phyloP scores from a whole-genome alignment of 768 basidiomycete species.

The Podaxis sp. region DNA sequence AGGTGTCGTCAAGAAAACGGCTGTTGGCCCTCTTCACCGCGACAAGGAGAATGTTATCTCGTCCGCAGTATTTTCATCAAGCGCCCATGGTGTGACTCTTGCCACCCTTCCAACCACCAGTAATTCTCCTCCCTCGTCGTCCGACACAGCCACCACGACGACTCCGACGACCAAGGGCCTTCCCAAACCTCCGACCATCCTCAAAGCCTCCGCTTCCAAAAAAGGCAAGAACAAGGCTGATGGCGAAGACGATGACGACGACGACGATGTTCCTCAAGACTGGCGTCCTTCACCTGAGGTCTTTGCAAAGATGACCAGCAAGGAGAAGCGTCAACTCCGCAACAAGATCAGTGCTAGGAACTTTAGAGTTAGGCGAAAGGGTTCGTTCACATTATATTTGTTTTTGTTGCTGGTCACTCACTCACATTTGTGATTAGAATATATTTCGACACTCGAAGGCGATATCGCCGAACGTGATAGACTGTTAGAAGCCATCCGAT shows the following conservation, averaged over 20 bases:
- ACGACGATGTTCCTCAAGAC: constrained; percentile 63
- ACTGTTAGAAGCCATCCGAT: constrained; percentile 81
- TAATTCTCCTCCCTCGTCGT: neutral
- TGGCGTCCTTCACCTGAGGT: constrained; percentile 90
- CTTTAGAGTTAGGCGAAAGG: constrained; percentile 93
- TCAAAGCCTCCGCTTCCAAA: constrained; percentile 14
- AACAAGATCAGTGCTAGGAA: constrained; percentile 98
- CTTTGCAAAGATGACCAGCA: constrained; percentile 91
- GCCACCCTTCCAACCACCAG: neutral
- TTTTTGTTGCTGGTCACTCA: constrained; percentile 7
- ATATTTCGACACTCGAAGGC: constrained; percentile 89
- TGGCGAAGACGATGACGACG: constrained; percentile 37
- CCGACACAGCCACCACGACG: constrained; percentile 14
- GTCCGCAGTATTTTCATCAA: neutral
- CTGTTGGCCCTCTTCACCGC: constrained; percentile 17
- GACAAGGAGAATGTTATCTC: constrained; percentile 33
- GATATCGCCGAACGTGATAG: constrained; percentile 91
- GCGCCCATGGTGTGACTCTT: constrained; percentile 18
- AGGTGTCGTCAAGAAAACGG: constrained; percentile 61
- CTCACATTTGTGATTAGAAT: constrained; percentile 49
- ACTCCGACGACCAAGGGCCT: constrained; percentile 12
- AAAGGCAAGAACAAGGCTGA: constrained; percentile 24
- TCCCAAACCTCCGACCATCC: constrained; percentile 10
- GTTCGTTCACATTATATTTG: constrained; percentile 32
- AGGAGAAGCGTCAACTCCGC: constrained; percentile 92